Conservation (phyloP, 2,329 filamentous ascomycete genomes). For the Nakataea oryzae region DNA sequence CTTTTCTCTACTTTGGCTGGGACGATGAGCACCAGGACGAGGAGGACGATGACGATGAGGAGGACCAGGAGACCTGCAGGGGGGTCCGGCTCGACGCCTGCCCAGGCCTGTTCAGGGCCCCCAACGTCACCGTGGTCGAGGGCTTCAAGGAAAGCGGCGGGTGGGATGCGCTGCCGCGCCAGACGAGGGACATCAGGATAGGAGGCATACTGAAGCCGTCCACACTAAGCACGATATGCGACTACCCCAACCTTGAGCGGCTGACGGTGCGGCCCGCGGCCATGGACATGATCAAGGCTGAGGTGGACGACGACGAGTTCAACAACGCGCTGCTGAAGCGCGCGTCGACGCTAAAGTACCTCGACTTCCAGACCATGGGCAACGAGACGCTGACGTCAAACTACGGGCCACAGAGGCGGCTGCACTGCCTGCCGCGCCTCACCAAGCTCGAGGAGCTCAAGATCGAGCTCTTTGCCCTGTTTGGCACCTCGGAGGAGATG, state of each 20-base stretch:
- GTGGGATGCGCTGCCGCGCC: background rate
- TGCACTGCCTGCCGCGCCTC: constrained; percentile 1
- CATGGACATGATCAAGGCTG: constrained; percentile 33
- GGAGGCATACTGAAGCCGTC: background rate
- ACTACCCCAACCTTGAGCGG: constrained; percentile 2
- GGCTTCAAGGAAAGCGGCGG: constrained; percentile 3
- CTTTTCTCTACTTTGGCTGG: constrained; percentile 1
- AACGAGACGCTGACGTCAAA: constrained; percentile 1
- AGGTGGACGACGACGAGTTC: constrained; percentile 1
- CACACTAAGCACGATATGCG: constrained; percentile 1
- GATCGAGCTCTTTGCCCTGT: constrained; percentile 1
- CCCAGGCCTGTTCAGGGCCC: constrained; percentile 1
- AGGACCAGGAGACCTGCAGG: background rate
- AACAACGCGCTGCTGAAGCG: constrained; percentile 1
- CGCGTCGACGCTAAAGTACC: constrained; percentile 1
- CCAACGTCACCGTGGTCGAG: constrained; percentile 1
- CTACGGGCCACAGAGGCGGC: background rate
- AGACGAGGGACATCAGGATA: background rate
- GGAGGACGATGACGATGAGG: background rate
- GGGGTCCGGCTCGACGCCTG: constrained; percentile 1
- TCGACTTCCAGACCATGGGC: constrained; percentile 1
- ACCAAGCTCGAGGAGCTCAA: background rate
- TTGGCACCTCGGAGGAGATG: background rate
- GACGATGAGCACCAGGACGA: constrained; percentile 1
- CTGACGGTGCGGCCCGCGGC: constrained; percentile 35